A percentile compares a stretch with the other conserved stretches of the same genome.
These are phyloP conservation scores for Fusarium duplospermum DNA, from an alignment of 2,329 filamentous ascomycete species.

Conservation along the genomic window DNA sequence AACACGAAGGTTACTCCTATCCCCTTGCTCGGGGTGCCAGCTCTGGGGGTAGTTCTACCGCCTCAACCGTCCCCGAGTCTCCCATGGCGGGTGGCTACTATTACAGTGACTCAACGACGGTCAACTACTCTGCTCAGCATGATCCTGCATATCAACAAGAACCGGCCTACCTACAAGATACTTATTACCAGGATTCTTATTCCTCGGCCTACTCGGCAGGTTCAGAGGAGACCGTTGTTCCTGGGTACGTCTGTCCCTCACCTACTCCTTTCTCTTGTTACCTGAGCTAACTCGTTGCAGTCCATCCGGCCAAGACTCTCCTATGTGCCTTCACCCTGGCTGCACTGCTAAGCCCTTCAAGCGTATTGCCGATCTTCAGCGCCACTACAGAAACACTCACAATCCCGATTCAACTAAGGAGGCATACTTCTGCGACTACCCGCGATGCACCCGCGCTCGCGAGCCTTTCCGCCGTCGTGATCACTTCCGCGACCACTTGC, in stretches of 20 bases:
- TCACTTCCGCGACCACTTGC: slow-evolving; percentile 68
- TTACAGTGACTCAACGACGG: slow-evolving; percentile 25
- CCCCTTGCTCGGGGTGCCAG: slow-evolving; percentile 45
- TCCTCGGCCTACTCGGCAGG: not conserved
- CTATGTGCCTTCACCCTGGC: slow-evolving; percentile 52
- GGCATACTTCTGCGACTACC: slow-evolving; percentile 64
- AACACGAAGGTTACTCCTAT: slow-evolving; percentile 39
- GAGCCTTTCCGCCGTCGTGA: slow-evolving; percentile 65
- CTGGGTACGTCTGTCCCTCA: slow-evolving; percentile 22
- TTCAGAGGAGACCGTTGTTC: slow-evolving; percentile 7
- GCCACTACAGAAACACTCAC: slow-evolving; percentile 65
- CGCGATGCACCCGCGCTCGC: slow-evolving; percentile 56
- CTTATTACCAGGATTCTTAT: slow-evolving; percentile 24
- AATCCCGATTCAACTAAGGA: slow-evolving; percentile 54
- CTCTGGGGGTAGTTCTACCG: slow-evolving; percentile 46
- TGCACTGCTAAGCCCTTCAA: slow-evolving; percentile 62
- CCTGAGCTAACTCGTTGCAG: slow-evolving; percentile 11
- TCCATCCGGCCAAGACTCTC: slow-evolving; percentile 45
- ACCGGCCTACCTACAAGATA: not conserved
- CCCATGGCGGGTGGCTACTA: slow-evolving; percentile 37
- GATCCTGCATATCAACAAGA: slow-evolving; percentile 17
- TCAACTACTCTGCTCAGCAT: slow-evolving; percentile 21
- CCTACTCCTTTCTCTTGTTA: not conserved
- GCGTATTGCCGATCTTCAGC: slow-evolving; percentile 65
- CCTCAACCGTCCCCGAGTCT: slow-evolving; percentile 44